These are phyloP conservation scores for Pleoardoris graminearum DNA, from an alignment of 2,329 filamentous ascomycete genomes.

Conservation along the genomic window DNA sequence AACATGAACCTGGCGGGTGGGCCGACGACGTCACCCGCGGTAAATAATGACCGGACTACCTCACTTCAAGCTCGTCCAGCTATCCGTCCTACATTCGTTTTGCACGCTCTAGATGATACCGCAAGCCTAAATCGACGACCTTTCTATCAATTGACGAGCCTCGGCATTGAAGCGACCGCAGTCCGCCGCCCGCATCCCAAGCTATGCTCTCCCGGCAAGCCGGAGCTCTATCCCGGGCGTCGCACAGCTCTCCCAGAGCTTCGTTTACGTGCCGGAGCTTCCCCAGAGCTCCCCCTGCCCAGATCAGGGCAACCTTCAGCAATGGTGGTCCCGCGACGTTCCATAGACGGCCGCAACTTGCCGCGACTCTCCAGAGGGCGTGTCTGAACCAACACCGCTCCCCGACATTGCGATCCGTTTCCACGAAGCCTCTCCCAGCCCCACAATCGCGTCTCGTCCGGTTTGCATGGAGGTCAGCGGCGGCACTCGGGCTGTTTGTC, in stretches of 20 bases:
- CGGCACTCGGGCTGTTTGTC: conserved; percentile 75
- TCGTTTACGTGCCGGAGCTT: conserved; percentile 16
- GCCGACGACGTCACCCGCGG: conserved; percentile 7
- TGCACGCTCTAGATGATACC: conserved; percentile 11
- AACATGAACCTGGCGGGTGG: not conserved
- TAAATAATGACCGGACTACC: not conserved
- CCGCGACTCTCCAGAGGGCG: conserved; percentile 22
- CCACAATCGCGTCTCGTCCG: conserved; percentile 46
- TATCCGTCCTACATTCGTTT: conserved; percentile 12
- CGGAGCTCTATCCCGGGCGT: conserved; percentile 33
- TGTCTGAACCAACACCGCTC: conserved; percentile 22
- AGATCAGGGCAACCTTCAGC: conserved; percentile 30
- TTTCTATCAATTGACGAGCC: conserved; percentile 17
- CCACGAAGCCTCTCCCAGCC: conserved; percentile 36
- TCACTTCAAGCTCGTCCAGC: not conserved
- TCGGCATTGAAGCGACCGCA: conserved; percentile 1
- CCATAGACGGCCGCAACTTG: conserved; percentile 28
- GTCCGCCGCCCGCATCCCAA: conserved; percentile 8
- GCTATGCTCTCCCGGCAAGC: conserved; percentile 38
- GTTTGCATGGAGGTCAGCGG: conserved; percentile 70
- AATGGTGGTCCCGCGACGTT: conserved; percentile 30
- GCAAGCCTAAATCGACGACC: not conserved
- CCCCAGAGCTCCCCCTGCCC: conserved; percentile 10
- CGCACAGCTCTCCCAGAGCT: conserved; percentile 23
- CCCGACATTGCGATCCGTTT: conserved; percentile 29